Percentiles rank a stretch among this genome's conserved stretches.
Conservation (phyloP, 768 basidiomycete genomes). For the Collybia mongolica region DNA sequence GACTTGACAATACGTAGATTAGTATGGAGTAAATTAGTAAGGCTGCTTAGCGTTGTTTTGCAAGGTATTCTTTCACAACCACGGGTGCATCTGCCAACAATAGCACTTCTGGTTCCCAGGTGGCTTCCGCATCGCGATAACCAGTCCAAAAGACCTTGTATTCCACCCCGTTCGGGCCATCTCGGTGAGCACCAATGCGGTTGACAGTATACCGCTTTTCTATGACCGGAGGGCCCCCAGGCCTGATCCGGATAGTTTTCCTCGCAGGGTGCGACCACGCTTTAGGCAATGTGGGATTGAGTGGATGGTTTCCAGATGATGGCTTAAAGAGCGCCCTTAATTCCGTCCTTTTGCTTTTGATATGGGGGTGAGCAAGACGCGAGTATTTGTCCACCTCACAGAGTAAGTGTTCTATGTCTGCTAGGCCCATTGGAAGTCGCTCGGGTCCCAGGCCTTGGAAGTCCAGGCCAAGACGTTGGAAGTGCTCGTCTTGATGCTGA, state of each 20-base stretch:
- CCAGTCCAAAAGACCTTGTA: slow-evolving; percentile 58
- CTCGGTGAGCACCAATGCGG: slow-evolving; percentile 35
- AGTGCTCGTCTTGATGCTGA: slow-evolving; percentile 57
- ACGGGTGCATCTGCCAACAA: slow-evolving; percentile 50
- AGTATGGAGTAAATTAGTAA: not conserved
- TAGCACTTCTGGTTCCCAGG: slow-evolving; percentile 54
- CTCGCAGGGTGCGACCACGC: slow-evolving; percentile 58
- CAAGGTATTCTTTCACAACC: slow-evolving; percentile 40
- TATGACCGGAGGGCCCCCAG: slow-evolving; percentile 28
- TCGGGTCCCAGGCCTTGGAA: slow-evolving; percentile 52
- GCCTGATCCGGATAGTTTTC: slow-evolving; percentile 37
- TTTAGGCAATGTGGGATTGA: slow-evolving; percentile 39
- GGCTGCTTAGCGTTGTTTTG: not conserved
- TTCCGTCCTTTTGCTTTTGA: slow-evolving; percentile 40
- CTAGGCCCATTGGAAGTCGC: slow-evolving; percentile 53
- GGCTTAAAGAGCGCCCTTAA: slow-evolving; percentile 37
- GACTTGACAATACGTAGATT: too few relatives aligned
- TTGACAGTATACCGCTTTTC: slow-evolving; percentile 45
- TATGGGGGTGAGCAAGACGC: slow-evolving; percentile 49
- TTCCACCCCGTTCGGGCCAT: slow-evolving; percentile 31
- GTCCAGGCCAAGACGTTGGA: slow-evolving; percentile 52
- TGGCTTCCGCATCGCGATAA: slow-evolving; percentile 46
- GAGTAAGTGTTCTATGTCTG: slow-evolving; percentile 76
- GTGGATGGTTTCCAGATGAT: slow-evolving; percentile 19
- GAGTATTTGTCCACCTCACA: slow-evolving; percentile 83